Base-by-base conservation (phyloP, 2,329 filamentous ascomycete genomes). In the Tympanopsis confertula region DNA sequence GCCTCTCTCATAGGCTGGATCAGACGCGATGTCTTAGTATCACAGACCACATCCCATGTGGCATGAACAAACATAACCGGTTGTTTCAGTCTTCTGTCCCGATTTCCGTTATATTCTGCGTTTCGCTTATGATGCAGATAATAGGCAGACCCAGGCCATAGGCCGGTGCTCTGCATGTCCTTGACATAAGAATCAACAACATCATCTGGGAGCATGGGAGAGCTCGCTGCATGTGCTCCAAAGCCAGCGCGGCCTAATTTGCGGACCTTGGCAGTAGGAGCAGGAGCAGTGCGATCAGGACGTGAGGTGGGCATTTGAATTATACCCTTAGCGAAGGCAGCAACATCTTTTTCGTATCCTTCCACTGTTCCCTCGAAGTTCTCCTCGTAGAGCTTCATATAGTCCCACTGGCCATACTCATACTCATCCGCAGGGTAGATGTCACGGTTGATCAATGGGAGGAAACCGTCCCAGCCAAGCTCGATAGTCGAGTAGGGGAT, bases 101-200 rank as follows among this genome's bases (percentile, higher is more conserved):
- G 39, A 2, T 55, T 52, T 15, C 57, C 55, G 5, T 54, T 56
- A 45, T 63, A 69, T 28, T 52, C 54, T 3, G 43, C 45, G 38
- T 70, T 69, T 12, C 45, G 49, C 4, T 55, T 49, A 42, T 65
- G 59, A 42, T 69, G 62, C 24, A 61, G 41, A 40, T 69, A 69
- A 43, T 57, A 63, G 0, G 59, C 54, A 19, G 52, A 54, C 2
- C 56, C 49, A 1, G 54, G 49, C 44, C 54, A 62, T 41, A 58
- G 60, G 0, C 63, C 61, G 4, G 59, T 59, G 42, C 51, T 52
- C 43, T 60, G 45, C 47, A 63, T 59, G 13, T 56, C 58, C 3
- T 35, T 38, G 14, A 47, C 37, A 4, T 48, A 40, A 2, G 45
- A 42, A 2, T 47, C 38, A n/a, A 44, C 49, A 14, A 42, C 40